Percentiles rank a stretch among this genome's conserved stretches.
phyloP scores from a whole-genome alignment of 106 monocot species.

The Dendrobium officinale region DNA sequence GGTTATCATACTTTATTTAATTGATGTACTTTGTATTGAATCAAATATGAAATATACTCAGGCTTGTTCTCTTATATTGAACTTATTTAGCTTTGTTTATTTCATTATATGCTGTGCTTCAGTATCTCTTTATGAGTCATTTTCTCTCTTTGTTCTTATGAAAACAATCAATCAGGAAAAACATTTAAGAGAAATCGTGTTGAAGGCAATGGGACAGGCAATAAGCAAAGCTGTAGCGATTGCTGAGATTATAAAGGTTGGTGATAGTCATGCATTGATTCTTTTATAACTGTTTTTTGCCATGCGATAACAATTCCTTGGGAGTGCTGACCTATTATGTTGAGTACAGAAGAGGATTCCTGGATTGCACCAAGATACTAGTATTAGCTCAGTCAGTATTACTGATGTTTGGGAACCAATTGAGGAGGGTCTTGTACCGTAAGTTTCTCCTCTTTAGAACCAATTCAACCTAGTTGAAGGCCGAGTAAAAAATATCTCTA shows the following conservation, averaged over 20 bases:
- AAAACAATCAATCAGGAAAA: slow-evolving; percentile 9
- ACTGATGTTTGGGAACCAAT: slow-evolving; percentile 99
- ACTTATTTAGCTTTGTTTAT: neutral
- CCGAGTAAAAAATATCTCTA: neutral
- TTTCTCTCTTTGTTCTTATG: neutral
- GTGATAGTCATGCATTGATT: neutral
- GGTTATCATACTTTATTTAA: no score
- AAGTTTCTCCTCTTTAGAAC: slow-evolving; percentile 16
- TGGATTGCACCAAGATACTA: slow-evolving; percentile 85
- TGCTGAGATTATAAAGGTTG: slow-evolving; percentile 9
- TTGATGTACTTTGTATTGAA: neutral
- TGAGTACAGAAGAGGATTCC: slow-evolving; percentile 62
- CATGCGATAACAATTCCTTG: neutral
- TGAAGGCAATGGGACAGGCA: slow-evolving; percentile 12
- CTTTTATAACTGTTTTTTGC: neutral
- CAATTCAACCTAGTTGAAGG: neutral
- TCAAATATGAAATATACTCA: neutral
- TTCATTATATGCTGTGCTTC: neutral
- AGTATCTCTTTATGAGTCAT: neutral
- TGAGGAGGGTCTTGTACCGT: slow-evolving; percentile 99
- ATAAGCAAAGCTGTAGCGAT: slow-evolving; percentile 11
- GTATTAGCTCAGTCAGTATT: slow-evolving; percentile 82
- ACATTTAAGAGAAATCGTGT: slow-evolving; percentile 8
- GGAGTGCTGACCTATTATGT: neutral
- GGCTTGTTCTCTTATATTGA: neutral